These are phyloP conservation scores for Monosporascus sp. DNA, from an alignment of 2,329 filamentous ascomycete genomes.

Conservation along the genomic window DNA sequence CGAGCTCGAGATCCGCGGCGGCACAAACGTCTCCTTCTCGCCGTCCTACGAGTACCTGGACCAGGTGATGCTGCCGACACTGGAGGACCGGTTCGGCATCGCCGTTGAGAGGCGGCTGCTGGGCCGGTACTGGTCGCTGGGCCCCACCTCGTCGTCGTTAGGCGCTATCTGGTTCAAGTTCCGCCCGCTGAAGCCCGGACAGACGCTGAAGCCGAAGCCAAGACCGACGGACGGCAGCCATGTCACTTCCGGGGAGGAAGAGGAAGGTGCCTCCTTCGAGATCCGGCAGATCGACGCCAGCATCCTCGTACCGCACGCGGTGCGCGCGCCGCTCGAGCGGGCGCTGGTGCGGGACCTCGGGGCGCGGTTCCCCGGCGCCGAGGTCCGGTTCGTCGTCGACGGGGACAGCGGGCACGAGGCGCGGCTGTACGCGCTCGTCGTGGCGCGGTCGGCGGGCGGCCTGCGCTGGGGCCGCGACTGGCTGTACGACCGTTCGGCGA, in stretches of 20 bases:
- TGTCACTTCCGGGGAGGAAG: slow-evolving; percentile 8
- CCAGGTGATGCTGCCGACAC: slow-evolving; percentile 52
- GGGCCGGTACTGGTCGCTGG: slow-evolving; percentile 46
- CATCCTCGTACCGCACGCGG: slow-evolving; percentile 42
- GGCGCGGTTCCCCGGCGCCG: slow-evolving; percentile 36
- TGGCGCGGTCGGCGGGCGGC: slow-evolving; percentile 43
- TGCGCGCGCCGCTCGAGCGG: slow-evolving; percentile 36
- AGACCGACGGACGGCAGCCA: slow-evolving; percentile 15
- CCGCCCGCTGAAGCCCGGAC: slow-evolving; percentile 31
- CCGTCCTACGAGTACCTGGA: slow-evolving; percentile 58
- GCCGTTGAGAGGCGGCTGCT: slow-evolving; percentile 39
- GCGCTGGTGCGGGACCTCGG: slow-evolving; percentile 36
- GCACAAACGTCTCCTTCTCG: slow-evolving; percentile 55
- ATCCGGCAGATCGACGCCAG: slow-evolving; percentile 45
- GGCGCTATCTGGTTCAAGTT: slow-evolving; percentile 44
- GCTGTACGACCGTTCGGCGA: slow-evolving; percentile 31
- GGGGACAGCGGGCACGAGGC: slow-evolving; percentile 48
- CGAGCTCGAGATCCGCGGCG: slow-evolving; percentile 48
- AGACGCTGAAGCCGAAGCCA: slow-evolving; percentile 30
- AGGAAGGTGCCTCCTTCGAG: not conserved
- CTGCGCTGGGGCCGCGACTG: slow-evolving; percentile 47
- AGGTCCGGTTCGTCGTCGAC: slow-evolving; percentile 38
- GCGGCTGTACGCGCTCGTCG: slow-evolving; percentile 52
- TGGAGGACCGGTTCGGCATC: slow-evolving; percentile 47
- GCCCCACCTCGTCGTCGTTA: slow-evolving; percentile 27